These are phyloP conservation scores for Pythium plurisporium DNA, from an alignment of 352 stramenopile genomes.

Conservation along the genomic window DNA sequence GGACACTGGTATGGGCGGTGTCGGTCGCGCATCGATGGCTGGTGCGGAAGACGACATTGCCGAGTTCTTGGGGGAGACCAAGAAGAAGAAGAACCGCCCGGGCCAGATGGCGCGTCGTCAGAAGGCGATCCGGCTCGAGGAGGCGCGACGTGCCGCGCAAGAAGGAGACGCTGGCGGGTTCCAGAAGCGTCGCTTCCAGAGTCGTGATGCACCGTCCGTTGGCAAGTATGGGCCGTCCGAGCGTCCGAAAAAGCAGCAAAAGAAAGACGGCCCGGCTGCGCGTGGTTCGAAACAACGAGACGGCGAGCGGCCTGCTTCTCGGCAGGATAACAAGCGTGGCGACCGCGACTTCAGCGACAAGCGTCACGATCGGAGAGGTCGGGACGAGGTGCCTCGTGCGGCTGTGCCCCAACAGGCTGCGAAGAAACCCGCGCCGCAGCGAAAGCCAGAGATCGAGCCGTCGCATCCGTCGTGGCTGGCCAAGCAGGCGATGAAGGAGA, in stretches of 20 bases:
- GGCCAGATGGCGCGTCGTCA: constrained; percentile 75
- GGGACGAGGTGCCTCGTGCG: constrained; percentile 6
- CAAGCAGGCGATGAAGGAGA: constrained; percentile 83
- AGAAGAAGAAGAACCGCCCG: constrained; percentile 82
- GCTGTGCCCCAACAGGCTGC: too few relatives aligned
- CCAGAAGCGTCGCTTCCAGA: constrained; percentile 31
- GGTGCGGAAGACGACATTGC: constrained; percentile 74
- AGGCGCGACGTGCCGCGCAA: constrained; percentile 41
- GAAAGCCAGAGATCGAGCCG: constrained; percentile 22
- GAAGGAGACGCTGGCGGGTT: constrained; percentile 35
- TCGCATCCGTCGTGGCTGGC: constrained; percentile 67
- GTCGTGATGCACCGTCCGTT: constrained; percentile 10
- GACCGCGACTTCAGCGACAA: constrained; percentile 21
- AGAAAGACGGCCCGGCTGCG: constrained; percentile 10
- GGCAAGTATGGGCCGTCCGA: constrained; percentile 75
- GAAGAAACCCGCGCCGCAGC: background rate
- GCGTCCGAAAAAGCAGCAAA: constrained; percentile 67
- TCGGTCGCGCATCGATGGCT: constrained; percentile 34
- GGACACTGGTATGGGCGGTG: background rate
- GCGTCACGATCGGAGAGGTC: constrained; percentile 16
- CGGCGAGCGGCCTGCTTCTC: background rate
- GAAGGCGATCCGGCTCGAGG: constrained; percentile 72
- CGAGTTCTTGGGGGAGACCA: constrained; percentile 80
- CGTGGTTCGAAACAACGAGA: background rate
- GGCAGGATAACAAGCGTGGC: background rate